These are phyloP conservation scores for Nicotiana knightiana DNA, from an alignment of 257 asterid species.

Conservation along the genomic window DNA sequence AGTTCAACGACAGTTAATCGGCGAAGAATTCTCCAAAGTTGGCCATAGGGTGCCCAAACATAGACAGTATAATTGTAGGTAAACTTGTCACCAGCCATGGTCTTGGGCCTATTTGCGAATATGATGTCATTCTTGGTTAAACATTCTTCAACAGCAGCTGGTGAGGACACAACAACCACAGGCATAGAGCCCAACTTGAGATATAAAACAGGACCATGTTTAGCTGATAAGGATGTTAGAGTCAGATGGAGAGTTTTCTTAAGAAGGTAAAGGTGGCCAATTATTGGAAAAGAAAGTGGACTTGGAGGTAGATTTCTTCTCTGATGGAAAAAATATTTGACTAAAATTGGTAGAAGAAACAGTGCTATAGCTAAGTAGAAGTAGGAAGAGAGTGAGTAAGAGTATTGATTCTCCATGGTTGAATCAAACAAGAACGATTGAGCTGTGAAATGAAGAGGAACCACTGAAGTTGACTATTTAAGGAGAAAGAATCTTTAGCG, in stretches of 20 bases:
- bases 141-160: slow-evolving; percentile 26
- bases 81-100: slow-evolving; percentile 30
- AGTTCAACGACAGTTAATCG: slow-evolving; percentile 26
- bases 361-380: background rate
- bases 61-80: slow-evolving; percentile 28
- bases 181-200: slow-evolving; percentile 36
- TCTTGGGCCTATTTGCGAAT: slow-evolving; percentile 41
- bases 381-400: background rate
- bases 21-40: slow-evolving; percentile 41
- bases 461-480: background rate
- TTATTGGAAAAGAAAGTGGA: slow-evolving; percentile 40
- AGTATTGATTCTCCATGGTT: background rate
- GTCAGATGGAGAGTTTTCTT: background rate
- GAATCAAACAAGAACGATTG: slow-evolving; percentile 10
- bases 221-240: slow-evolving; percentile 20
- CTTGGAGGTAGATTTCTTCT: slow-evolving; percentile 34
- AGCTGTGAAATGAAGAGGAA: background rate
- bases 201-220: slow-evolving; percentile 37
- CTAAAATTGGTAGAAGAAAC: slow-evolving; percentile 9
- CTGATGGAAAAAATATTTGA: slow-evolving; percentile 6
- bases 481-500: background rate
- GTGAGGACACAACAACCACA: slow-evolving; percentile 39
- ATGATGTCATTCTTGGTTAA: slow-evolving; percentile 30
- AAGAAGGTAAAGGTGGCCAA: slow-evolving; percentile 11
- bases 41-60: slow-evolving; percentile 35